A percentile compares a stretch with the other conserved stretches of the same genome.
These are phyloP conservation scores for Naganishia kalamii DNA, from an alignment of 768 basidiomycete genomes.

Conservation along the genomic window DNA sequence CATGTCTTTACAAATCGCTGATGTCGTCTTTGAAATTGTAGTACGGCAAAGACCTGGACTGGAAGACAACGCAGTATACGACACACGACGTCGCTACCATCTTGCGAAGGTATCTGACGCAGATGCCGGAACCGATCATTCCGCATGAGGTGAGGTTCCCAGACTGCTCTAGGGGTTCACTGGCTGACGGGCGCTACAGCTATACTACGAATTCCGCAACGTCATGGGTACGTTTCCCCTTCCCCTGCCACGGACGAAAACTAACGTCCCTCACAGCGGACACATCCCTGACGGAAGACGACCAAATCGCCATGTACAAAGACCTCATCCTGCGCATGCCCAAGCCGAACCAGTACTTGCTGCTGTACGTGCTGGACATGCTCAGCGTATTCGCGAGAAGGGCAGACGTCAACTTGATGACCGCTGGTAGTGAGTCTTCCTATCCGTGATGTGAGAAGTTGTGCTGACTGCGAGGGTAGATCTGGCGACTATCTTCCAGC, in stretches of 20 bases:
- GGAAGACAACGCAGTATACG: constrained; percentile 79
- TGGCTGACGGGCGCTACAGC: constrained; percentile 1
- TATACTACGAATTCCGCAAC: constrained; percentile 35
- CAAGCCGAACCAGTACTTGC: constrained; percentile 84
- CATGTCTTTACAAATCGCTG: constrained; percentile 29
- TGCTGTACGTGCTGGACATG: constrained; percentile 92
- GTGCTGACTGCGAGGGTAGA: constrained; percentile 51
- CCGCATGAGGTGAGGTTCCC: constrained; percentile 67
- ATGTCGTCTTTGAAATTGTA: constrained; percentile 40
- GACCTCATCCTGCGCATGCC: constrained; percentile 77
- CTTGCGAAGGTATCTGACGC: constrained; percentile 87
- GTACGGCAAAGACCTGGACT: constrained; percentile 92
- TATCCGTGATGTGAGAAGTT: not conserved
- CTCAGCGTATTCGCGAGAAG: constrained; percentile 90
- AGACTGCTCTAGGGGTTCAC: not conserved
- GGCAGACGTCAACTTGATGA: constrained; percentile 90
- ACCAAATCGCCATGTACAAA: constrained; percentile 73
- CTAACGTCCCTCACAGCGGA: constrained; percentile 52
- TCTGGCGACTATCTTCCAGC: constrained; percentile 93
- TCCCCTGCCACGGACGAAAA: constrained; percentile 8
- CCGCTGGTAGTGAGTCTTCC: constrained; percentile 68
- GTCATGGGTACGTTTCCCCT: constrained; percentile 19
- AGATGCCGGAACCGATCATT: constrained; percentile 96
- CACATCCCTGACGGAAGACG: constrained; percentile 62
- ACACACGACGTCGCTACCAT: constrained; percentile 96